phyloP scores from a whole-genome alignment of 441 rosid species.

The Euphorbia schlechtendalii region DNA sequence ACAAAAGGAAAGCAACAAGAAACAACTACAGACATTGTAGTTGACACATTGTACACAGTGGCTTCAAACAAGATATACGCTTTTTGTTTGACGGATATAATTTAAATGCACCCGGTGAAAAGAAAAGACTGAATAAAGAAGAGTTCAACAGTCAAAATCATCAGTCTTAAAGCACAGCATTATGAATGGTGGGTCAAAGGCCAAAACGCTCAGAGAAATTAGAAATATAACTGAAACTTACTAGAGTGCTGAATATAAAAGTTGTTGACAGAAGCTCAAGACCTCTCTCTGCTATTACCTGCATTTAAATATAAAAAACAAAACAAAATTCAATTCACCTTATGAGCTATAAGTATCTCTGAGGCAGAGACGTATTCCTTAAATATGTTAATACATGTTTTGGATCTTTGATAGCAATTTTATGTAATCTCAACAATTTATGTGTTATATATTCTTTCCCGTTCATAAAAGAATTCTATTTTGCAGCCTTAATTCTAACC shows the following conservation, averaged over 20 bases:
- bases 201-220: background rate
- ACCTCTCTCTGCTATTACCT: slow-evolving; percentile 81
- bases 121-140: too few species aligned
- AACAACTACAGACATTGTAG: background rate
- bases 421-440: background rate
- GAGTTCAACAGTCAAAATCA: background rate
- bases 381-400: background rate
- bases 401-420: background rate
- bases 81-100: too few species aligned
- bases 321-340: slow-evolving; percentile 2
- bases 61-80: background rate
- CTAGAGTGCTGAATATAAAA: slow-evolving; percentile 63
- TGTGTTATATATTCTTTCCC: background rate
- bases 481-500: background rate
- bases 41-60: background rate
- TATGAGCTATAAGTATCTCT: background rate
- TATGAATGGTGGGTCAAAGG: background rate
- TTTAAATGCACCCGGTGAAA: too few species aligned
- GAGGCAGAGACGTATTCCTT: background rate
- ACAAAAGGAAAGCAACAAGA: slow-evolving; percentile 1
- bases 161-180: background rate
- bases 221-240: slow-evolving; percentile 29
- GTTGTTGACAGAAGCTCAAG: slow-evolving; percentile 74
- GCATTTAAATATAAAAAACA: slow-evolving; percentile 18
- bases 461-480: background rate